Evolutionary conservation across 2,329 filamentous ascomycete species (phyloP).

Genomic region (Colletotrichum echinochloae): DNA sequence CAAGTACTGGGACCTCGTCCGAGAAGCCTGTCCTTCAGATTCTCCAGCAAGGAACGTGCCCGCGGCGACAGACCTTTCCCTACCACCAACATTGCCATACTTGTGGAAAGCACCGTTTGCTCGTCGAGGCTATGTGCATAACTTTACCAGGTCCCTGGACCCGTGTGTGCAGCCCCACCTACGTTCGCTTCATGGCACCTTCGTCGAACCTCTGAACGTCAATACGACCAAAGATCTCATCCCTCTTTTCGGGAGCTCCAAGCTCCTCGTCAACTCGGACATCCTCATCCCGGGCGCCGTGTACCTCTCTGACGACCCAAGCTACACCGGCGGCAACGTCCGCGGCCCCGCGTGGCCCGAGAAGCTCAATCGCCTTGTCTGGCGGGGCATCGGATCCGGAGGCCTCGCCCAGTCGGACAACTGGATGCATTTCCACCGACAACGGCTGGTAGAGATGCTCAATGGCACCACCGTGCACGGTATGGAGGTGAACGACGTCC

Average conservation of each 20-base stretch:
- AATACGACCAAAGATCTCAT: conserved; percentile 66
- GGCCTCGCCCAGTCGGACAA: conserved; percentile 65
- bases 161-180: conserved; percentile 69
- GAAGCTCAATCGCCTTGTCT: conserved; percentile 68
- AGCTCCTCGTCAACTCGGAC: conserved; percentile 72
- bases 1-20: conserved; percentile 69
- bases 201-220: conserved; percentile 66
- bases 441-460: conserved; percentile 76
- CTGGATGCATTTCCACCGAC: conserved; percentile 78
- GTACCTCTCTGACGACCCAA: conserved; percentile 70
- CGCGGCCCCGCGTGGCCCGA: conserved; percentile 69
- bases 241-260: conserved; percentile 72
- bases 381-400: conserved; percentile 75
- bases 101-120: conserved; percentile 52
- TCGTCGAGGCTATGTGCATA: conserved; percentile 64
- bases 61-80: conserved; percentile 47
- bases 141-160: conserved; percentile 70
- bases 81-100: conserved; percentile 50
- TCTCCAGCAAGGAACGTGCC: conserved; percentile 58
- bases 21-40: conserved; percentile 67
- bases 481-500: conserved; percentile 56
- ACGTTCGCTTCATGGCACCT: conserved; percentile 65
- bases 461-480: conserved; percentile 69
- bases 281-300: conserved; percentile 74
- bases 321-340: conserved; percentile 67